Evolutionary conservation across 305 asterid genomes (phyloP), one percentile per base, ranked within the genome.

Genomic region (Fraxinus paxiana): DNA sequence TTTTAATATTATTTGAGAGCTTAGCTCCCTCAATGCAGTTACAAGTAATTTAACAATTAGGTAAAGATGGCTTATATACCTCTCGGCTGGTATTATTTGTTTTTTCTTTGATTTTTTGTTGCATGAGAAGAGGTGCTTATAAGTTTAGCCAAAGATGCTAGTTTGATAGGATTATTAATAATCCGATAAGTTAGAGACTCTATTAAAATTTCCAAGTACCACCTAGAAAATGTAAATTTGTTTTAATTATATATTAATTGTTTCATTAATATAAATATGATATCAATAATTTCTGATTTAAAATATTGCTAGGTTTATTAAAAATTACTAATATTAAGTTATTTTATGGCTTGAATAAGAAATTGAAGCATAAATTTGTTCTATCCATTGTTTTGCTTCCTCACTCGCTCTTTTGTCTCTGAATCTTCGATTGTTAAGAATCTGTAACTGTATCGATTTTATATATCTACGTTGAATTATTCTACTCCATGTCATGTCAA

Each of bases 251-350:
- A 13, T 46, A 46, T 46, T 13, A 13, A 12, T 46, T 46, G 4
- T 13, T 13, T 12, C 56, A 46, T 41, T 10, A 41, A 41, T 41
- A 12, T 41, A 41, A 41, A 41, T 41, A 41, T 10, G 15, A 2
- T 41, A 46, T 43, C 54, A 43, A 12, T 43, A 9, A 41, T 41
- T 41, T 41, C 15, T 41, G 43, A 41, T 41, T 41, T 41, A 9
- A 41, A 41, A 41, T 43, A 43, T 43, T 43, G 54, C 17, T 43
- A 43, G 54, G 54, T 43, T 43, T 41, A 24, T 43, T 43, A 43
- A 84, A 89, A 10, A 41, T 41, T 41, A 41, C 48, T 41, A 9
- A 41, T 41, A 41, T 10, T 41, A 43, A 12, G 54, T 43, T 43
- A 13, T 12, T 43, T 43, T 43, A 43, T 12, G 54, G 54, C 54